Evolutionary conservation across 106 monocot species (phyloP), one percentile per base, ranked within the genome.

Genomic region (Phalaenopsis aphrodite): DNA sequence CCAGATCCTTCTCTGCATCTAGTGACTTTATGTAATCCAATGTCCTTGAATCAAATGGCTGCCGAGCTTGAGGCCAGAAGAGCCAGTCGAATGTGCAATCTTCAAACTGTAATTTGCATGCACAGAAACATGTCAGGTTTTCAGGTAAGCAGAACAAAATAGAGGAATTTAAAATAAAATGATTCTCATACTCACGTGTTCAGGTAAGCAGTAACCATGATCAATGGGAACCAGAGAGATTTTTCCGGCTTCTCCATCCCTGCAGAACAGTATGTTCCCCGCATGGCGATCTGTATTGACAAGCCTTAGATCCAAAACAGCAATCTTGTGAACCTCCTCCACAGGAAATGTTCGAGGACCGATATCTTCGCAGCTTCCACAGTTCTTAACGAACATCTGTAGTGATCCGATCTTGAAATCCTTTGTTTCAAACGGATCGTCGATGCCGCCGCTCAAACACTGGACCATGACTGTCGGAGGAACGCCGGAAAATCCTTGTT

Each of bases 151-250:
- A 4, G 8, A 58, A 19, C n/a, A 58, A 58, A 5, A 67, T 9
- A 67, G 36, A 9, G 9, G 67, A 67, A 30, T 67, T 67, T 10
- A 67, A 3, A 8, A 67, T 36, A 68, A 68, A 37, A 68, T 3
- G 11, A 68, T 37, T 64, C 5, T 24, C 15, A 78, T 4, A 81
- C 87, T 87, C 64, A 90, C 90, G 80, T 90, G 84, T 77, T 90
- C 90, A 78, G 90, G 88, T 55, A 89, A 75, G 84, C 89, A 89
- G 38, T 89, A 89, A 24, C 89, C 89, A 78, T 89, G 89, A 75
- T 89, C 89, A 58, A 89, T 89, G 19, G 89, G 89, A 79, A 89
- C 82, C 36, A 89, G 84, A 10, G 19, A 61, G 18, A 84, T 12
- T 21, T 58, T 43, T 1, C 84, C 84, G 4, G 84, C 82, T 75